A percentile compares a stretch with the other conserved stretches of the same genome.
Evolutionary conservation across 805 yeast genomes (phyloP).

Genomic region (Wickerhamiella kazuoi): DNA sequence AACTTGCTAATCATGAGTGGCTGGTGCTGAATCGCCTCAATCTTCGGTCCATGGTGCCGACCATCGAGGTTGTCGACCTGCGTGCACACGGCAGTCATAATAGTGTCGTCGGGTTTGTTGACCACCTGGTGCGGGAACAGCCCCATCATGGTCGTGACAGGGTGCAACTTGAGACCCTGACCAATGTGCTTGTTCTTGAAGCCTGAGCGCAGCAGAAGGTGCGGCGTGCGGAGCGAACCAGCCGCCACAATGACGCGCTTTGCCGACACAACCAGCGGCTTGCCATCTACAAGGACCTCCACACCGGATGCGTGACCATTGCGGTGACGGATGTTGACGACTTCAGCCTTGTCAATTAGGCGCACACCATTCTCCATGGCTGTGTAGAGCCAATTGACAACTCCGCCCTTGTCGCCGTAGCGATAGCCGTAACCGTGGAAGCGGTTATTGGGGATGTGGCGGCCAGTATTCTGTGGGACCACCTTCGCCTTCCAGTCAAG

Average conservation of each 20-base stretch:
- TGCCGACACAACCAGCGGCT: constrained; percentile 22
- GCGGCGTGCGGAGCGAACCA: constrained; percentile 35
- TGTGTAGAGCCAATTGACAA: constrained; percentile 32
- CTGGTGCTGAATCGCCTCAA: constrained; percentile 32
- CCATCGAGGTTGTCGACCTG: constrained; percentile 36
- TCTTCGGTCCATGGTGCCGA: constrained; percentile 33
- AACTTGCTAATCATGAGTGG: constrained; percentile 26
- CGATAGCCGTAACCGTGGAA: constrained; percentile 33
- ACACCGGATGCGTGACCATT: constrained; percentile 31
- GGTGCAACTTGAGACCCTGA: constrained; percentile 33
- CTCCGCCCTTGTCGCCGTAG: constrained; percentile 34
- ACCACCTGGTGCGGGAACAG: constrained; percentile 24
- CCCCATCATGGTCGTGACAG: constrained; percentile 27
- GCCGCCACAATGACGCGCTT: constrained; percentile 29
- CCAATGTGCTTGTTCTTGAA: constrained; percentile 36
- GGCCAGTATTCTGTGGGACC: constrained; percentile 31
- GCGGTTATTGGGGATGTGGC: constrained; percentile 29
- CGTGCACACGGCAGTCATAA: constrained; percentile 32
- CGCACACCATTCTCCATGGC: constrained; percentile 30
- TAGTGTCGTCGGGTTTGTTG: constrained; percentile 27
- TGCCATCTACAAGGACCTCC: constrained; percentile 21
- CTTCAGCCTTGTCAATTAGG: constrained; percentile 31
- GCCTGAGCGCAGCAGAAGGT: constrained; percentile 29
- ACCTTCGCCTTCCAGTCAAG: constrained; percentile 28
- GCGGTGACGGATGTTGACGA: constrained; percentile 23